Evolutionary conservation across 176 grass and related monocot species (phyloP).

Genomic region (barley (Hordeum vulgare)): MorexV3_pseudomolecules_assembly NC_058523.1:29059415-29059914

Average conservation of each 20-base stretch:
- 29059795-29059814: not conserved
- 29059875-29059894: conserved; percentile 4
- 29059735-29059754: conserved; percentile 5
- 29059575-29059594: not conserved
- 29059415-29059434: conserved; percentile 65
- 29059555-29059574: not conserved
- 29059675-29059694: not conserved
- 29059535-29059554: not conserved
- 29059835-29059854: not conserved
- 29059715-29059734: not conserved
- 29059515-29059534: conserved; percentile 6
- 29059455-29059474: conserved; percentile 87
- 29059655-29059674: not conserved
- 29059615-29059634: not conserved
- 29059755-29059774: not conserved
- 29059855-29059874: not conserved
- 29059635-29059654: not conserved
- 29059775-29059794: conserved; percentile 11
- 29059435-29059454: conserved; percentile 87
- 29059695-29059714: not conserved
- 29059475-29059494: conserved; percentile 76
- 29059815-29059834: conserved; percentile 11
- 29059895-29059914: not conserved
- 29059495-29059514: conserved; percentile 49
- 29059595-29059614: not conserved